Evolutionary conservation across 2,329 filamentous ascomycete genomes (phyloP), one percentile per base, ranked within the genome.

Genomic region (Fusarium begoniae): DNA sequence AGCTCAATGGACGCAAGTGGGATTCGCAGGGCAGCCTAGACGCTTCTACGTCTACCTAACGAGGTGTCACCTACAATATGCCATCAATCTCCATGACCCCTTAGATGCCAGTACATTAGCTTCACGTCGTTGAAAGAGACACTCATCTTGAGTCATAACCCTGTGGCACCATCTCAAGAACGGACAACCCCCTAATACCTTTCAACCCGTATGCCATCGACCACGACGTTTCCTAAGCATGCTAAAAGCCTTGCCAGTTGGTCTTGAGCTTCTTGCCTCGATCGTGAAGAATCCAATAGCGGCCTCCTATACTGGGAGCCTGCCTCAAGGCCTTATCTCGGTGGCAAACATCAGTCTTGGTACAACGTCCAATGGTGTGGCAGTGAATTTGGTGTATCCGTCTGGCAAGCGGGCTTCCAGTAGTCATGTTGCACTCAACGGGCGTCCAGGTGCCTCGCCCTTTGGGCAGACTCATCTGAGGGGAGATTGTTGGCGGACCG

Each of bases 271-370:
- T 22, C n/a, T 26, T 10, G 17, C 18, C 13, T 32, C 13, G 3
- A 18, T 40, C 13, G 8, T 2, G 5, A 6, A 5, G 7, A 18
- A 12, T n/a, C 41, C 37, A 55, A 30, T 54, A 8, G 17, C 3
- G 2, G 3, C 7, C 12, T 12, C 24, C 0, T 5, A 17, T 40
- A 26, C 40, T 30, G n/a, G n/a, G 40, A 61, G 20, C n/a, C 8
- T 14, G 18, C 26, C 4, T 7, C 47, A 37, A 62, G 68, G 68
- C 50, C 54, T 40, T 20, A 37, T 37, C 37, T 68, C 62, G 50
- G 69, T 37, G 40, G 22, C n/a, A 57, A 41, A 44, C 20, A 47
- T 22, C 22, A 11, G 15, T 26, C 9, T 0, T 22, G 7, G 32
- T 58, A 37, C 44, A 54, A 71, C 62, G 13, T 41, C 15, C 9